Base-by-base conservation (phyloP, 176 grass and related monocot genomes). In the Eleusine indica region DNA sequence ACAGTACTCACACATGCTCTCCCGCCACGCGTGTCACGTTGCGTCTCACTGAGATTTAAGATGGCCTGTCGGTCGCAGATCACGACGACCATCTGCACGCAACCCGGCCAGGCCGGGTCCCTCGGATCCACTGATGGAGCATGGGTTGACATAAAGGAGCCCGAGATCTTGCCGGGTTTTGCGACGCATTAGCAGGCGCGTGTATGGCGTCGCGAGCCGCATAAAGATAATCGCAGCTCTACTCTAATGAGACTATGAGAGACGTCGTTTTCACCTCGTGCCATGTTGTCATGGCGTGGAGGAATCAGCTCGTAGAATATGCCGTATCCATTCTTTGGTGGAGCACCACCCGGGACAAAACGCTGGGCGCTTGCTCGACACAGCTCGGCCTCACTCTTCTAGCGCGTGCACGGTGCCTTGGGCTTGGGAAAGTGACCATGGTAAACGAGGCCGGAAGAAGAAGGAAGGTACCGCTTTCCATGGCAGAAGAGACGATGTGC, bases 381-480 rank as follows among this genome's bases (percentile, higher is more conserved):
- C 60, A 73, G 9, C 66, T 71, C 79, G 28, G 8, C 11, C 72
- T 56, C 64, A 51, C 72, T 32, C 38, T 17, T 22, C 28, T 17
- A 48, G 3, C 42, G 37, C 28, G 29, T 47, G 22, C 25, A 19
- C 29, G 22, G 17, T 17, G 48, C 66, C 22, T 63, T 63, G 22
- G 22, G 18, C 7, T 19, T 21, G 14, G 66, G 81, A 91, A 91
- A 91, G 81, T n/a, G 57, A 13, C 29, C 13, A 49, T 38, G 40
- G 3, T 28, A 32, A 80, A 48, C 85, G 22, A 77, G 76, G 76
- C 70, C 80, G 21, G 14, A 84, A 79, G 89, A 66, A 74, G 89
- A 67, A 88, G 18, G 18, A 57, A 67, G 51, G 56, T 47, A 41
- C 1, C 16, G 15, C 48, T 60, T 61, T 28, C 9, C 86, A 7